These are phyloP conservation scores for Marchantia polymorpha DNA, from an alignment of 225 moss, liverwort and hornwort genomes.

Conservation along the genomic window DNA sequence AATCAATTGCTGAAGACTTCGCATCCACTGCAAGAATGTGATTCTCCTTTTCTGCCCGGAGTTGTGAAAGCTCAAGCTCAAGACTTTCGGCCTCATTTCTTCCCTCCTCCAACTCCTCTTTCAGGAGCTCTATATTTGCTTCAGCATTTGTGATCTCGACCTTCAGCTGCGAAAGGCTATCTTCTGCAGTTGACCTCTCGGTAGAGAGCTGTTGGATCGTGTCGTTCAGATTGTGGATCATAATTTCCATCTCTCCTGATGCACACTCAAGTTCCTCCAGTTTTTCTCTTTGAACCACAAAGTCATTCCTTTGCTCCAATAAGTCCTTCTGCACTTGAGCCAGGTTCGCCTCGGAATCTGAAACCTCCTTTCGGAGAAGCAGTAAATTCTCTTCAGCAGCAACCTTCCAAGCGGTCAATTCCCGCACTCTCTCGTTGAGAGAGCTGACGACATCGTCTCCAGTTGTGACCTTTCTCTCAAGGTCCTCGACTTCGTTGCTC, in stretches of 20 bases:
- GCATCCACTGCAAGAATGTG: not conserved
- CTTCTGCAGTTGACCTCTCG: not conserved
- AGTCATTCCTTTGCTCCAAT: not conserved
- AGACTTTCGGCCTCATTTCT: not conserved
- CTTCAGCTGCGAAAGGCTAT: not conserved
- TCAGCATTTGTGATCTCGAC: not conserved
- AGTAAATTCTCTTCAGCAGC: not conserved
- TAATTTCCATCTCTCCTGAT: constrained; percentile 6
- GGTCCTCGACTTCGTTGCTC: not conserved
- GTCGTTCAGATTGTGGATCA: constrained; percentile 3
- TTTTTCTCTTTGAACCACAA: not conserved
- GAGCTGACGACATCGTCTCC: not conserved
- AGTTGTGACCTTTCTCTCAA: not conserved
- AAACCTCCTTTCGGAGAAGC: not conserved
- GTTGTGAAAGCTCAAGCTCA: not conserved
- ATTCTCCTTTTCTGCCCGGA: not conserved
- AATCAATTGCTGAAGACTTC: not conserved
- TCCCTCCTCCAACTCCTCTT: constrained; percentile 24
- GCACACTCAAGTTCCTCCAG: not conserved
- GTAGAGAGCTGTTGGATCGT: not conserved
- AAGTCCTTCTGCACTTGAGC: not conserved
- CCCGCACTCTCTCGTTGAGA: not conserved
- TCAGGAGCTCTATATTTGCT: not conserved
- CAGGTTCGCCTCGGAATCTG: not conserved
- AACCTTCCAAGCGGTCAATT: not conserved